These are phyloP conservation scores for Cystobasidium slooffiae DNA, from an alignment of 1,284 basidiomycete species.

Conservation along the genomic window DNA sequence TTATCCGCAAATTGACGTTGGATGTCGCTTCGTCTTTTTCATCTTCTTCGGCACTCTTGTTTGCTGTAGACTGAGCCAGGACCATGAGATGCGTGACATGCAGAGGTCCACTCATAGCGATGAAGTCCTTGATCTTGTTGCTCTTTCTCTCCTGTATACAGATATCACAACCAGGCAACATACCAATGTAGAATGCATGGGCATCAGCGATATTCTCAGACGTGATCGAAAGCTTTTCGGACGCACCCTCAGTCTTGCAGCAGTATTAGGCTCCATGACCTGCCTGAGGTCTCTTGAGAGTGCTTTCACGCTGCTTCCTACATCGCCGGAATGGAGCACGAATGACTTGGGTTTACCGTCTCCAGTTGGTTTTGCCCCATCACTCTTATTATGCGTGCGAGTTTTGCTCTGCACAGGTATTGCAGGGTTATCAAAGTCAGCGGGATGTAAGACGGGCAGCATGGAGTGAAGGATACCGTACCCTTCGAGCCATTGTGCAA, in stretches of 20 bases:
- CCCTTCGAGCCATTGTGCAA: conserved; percentile 28
- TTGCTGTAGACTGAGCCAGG: conserved; percentile 60
- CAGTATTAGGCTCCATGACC: conserved; percentile 98
- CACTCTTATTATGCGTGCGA: conserved; percentile 41
- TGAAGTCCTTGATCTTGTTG: conserved; percentile 93
- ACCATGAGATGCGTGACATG: conserved; percentile 92
- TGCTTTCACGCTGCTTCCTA: conserved; percentile 82
- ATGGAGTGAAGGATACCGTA: not conserved
- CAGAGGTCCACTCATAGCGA: conserved; percentile 88
- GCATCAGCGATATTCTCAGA: not conserved
- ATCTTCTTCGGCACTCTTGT: conserved; percentile 53
- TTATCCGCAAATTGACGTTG: conserved; percentile 71
- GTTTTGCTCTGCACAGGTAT: conserved; percentile 37
- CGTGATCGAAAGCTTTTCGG: conserved; percentile 22
- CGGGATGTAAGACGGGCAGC: not conserved
- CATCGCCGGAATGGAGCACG: conserved; percentile 92
- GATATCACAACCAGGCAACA: not conserved
- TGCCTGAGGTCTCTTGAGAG: conserved; percentile 90
- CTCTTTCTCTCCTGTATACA: conserved; percentile 77
- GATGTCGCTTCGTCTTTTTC: conserved; percentile 47
- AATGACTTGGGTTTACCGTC: conserved; percentile 62
- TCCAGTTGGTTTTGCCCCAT: conserved; percentile 21
- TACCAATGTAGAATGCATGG: not conserved
- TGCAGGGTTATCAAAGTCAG: too few relatives aligned
- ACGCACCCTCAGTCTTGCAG: conserved; percentile 79